Evolutionary conservation across 306 rosid genomes (phyloP).

Genomic region (Quercus engelmannii): DNA sequence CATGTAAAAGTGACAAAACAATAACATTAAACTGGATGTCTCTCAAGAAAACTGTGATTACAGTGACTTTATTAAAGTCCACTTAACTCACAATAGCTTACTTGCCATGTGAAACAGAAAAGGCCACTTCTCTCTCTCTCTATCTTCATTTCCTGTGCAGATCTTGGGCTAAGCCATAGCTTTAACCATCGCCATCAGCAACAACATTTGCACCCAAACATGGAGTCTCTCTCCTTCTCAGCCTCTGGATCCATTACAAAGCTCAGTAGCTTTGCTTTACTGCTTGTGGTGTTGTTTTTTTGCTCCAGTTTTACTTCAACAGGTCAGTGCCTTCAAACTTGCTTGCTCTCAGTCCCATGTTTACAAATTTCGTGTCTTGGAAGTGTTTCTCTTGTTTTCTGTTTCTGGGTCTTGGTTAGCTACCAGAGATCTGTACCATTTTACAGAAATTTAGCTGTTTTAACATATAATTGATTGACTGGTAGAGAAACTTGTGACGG

Average conservation of each 20-base stretch:
- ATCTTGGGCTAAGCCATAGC: slow-evolving; percentile 33
- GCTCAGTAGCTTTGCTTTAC: slow-evolving; percentile 33
- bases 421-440: background rate
- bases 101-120: slow-evolving; percentile 17
- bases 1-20: background rate
- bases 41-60: background rate
- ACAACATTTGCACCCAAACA: slow-evolving; percentile 36
- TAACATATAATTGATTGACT: background rate
- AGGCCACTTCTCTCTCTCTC: background rate
- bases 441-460: background rate
- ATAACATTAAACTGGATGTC: background rate
- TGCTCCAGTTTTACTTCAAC: slow-evolving; percentile 68
- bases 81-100: slow-evolving; percentile 5
- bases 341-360: background rate
- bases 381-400: slow-evolving; percentile 9
- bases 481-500: background rate
- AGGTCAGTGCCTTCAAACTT: slow-evolving; percentile 37
- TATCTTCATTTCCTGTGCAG: slow-evolving; percentile 22
- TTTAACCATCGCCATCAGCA: slow-evolving; percentile 9
- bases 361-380: slow-evolving; percentile 4
- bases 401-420: slow-evolving; percentile 10
- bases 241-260: slow-evolving; percentile 48
- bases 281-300: slow-evolving; percentile 46
- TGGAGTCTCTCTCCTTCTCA: slow-evolving; percentile 40
- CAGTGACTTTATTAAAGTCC: background rate